Evolutionary conservation across 2,329 filamentous ascomycete genomes (phyloP).

Genomic region (Apiospora sp.): DNA sequence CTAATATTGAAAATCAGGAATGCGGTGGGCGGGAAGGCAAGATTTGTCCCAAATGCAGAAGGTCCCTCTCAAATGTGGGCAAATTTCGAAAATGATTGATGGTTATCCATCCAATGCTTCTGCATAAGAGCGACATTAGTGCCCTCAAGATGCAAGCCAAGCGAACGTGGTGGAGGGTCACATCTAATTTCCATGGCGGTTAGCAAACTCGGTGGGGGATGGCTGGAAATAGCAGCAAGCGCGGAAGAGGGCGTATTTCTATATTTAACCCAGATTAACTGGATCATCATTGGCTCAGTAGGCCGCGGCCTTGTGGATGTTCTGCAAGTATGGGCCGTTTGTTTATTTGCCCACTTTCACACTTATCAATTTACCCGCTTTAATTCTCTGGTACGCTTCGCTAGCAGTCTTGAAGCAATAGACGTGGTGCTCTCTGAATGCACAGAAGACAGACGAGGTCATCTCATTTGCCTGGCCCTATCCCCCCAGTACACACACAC

Average conservation of each 20-base stretch:
- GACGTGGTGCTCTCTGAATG: slow-evolving; percentile 11
- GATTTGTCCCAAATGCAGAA: neutral
- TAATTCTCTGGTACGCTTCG: neutral
- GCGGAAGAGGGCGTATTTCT: slow-evolving; percentile 18
- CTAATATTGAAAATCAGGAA: neutral
- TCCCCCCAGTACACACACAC: neutral
- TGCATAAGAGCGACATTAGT: slow-evolving; percentile 19
- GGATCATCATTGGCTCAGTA: neutral
- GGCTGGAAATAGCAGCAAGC: slow-evolving; percentile 28
- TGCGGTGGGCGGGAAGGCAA: slow-evolving; percentile 8
- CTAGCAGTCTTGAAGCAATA: neutral
- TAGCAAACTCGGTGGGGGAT: slow-evolving; percentile 4
- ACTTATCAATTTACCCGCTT: neutral
- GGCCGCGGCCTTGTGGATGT: neutral
- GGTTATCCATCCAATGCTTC: neutral
- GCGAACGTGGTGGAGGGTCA: neutral
- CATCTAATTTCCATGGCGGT: slow-evolving; percentile 11
- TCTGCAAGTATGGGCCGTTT: slow-evolving; percentile 12
- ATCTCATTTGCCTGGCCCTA: neutral
- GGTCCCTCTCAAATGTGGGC: slow-evolving; percentile 9
- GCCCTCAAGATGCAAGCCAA: neutral
- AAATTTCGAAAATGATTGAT: slow-evolving; percentile 3
- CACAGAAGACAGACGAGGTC: neutral
- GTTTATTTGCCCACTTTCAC: neutral
- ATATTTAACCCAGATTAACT: slow-evolving; percentile 24